Evolutionary conservation across 345 rosid species (phyloP).

Genomic region (Litchi chinensis): DNA sequence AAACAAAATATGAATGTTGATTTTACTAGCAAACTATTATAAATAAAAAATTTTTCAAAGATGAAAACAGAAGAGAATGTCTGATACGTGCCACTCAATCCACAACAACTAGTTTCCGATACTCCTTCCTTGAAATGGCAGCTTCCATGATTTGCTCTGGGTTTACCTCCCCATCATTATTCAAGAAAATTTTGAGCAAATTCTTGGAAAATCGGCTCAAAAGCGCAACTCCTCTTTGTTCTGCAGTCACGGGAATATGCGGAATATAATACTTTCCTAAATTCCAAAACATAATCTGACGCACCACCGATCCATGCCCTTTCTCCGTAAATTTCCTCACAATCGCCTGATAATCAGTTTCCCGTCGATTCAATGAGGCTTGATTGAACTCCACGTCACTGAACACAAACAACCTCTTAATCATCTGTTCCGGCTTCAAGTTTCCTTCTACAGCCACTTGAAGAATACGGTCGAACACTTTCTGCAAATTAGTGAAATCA

Average conservation of each 20-base stretch:
- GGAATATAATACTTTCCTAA: conserved; percentile 39
- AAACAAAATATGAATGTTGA: no score
- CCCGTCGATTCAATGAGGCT: conserved; percentile 43
- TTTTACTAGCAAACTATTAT: no score
- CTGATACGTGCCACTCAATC: no score
- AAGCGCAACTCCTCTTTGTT: conserved; percentile 45
- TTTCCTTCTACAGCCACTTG: conserved; percentile 44
- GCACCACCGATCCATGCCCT: conserved; percentile 53
- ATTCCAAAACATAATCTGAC: conserved; percentile 70
- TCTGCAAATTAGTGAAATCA: conserved; percentile 41
- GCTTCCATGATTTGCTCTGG: no score
- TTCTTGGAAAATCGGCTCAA: no score
- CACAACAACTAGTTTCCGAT: no score
- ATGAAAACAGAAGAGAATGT: no score
- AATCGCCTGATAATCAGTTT: conserved; percentile 48
- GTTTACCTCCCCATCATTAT: no score
- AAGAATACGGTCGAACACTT: conserved; percentile 56
- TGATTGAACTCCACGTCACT: conserved; percentile 69
- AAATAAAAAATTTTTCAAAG: no score
- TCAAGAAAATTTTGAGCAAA: no score
- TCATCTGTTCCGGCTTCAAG: conserved; percentile 52
- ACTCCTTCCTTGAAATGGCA: no score
- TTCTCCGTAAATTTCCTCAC: conserved; percentile 41
- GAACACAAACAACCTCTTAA: conserved; percentile 59
- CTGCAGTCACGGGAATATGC: conserved; percentile 46